Base-by-base conservation (phyloP, 2,329 filamentous ascomycete species). In the Cytospora piceae region DNA sequence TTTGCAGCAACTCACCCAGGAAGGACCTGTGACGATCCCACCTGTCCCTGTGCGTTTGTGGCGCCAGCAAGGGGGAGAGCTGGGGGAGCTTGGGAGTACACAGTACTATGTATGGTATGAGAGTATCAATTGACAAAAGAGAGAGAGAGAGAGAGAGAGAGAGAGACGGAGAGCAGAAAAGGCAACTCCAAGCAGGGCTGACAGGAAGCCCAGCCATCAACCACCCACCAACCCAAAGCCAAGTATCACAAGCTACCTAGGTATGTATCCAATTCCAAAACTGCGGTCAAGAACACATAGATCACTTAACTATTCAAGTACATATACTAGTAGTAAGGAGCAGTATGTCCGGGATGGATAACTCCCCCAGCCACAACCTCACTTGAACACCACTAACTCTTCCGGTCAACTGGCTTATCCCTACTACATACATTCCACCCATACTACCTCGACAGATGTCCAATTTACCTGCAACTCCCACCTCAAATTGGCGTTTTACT, bases 21-120 rank as follows among this genome's bases (percentile, higher is more conserved):
- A 42, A 24, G 46, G 46, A 46, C n/a, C 11, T 49, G 4, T 20
- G 46, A 49, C 46, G 46, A 49, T 49, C 46, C 39, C 39, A 42
- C 39, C 17, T 42, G 39, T 42, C 39, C 39, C 15, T 17, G 39
- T n/a, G 39, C 20, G n/a, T 20, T 42, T n/a, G 39, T 42, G 39
- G 17, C 24, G 29, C 53, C 53, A 17, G 46, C 49, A 51, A 53
- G 32, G 37, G 60, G 49, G 52, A 56, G 22, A 20, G 52, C 34
- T 34, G 29, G 39, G 32, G 39, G 17, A n/a, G 39, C 20, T 42
- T n/a, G 39, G 6, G 20, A 39, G 37, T 39, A 20, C 14, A 14
- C 5, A 32, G 49, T 32, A 32, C 32, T 12, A 5, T 11, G 32
- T 12, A 34, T n/a, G 11, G 32, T 34, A 34, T 5, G 32, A 11